These are phyloP conservation scores for Oidiodendron maius DNA, from an alignment of 495 filamentous ascomycete genomes.

Conservation along the genomic window DNA sequence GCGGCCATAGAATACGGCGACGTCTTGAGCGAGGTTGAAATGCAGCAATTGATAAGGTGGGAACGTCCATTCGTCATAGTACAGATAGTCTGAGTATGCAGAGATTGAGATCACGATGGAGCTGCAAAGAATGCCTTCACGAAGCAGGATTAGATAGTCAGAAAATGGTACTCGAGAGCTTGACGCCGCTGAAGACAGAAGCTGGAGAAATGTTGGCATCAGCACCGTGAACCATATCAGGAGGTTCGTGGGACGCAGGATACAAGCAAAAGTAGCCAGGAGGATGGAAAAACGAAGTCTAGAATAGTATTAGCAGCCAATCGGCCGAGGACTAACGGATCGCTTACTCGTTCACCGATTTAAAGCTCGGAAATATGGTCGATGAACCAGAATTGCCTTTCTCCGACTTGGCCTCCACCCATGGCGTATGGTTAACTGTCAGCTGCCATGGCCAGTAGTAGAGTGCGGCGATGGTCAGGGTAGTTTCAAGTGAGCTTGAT, in stretches of 20 bases:
- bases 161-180: slow-evolving; percentile 1
- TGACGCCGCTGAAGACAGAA: slow-evolving; percentile 13
- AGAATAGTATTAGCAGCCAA: no score
- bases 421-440: slow-evolving; percentile 17
- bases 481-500: slow-evolving; percentile 90
- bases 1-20: slow-evolving; percentile 88
- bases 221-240: slow-evolving; percentile 70
- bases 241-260: slow-evolving; percentile 85
- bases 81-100: slow-evolving; percentile 65
- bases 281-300: slow-evolving; percentile 64
- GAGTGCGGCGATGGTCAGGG: slow-evolving; percentile 73
- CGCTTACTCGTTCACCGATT: slow-evolving; percentile 16
- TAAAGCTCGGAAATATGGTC: slow-evolving; percentile 1
- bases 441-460: slow-evolving; percentile 81
- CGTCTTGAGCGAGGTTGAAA: slow-evolving; percentile 82
- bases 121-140: slow-evolving; percentile 64
- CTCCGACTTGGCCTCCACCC: background rate
- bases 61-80: slow-evolving; percentile 85
- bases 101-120: slow-evolving; percentile 55
- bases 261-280: slow-evolving; percentile 75
- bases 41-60: slow-evolving; percentile 84
- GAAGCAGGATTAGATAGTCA: slow-evolving; percentile 47
- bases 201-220: slow-evolving; percentile 34
- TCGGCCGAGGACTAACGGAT: no score
- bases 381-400: no score